Evolutionary conservation across 305 asterid genomes (phyloP).

Genomic region (Nicotiana rustica): DNA sequence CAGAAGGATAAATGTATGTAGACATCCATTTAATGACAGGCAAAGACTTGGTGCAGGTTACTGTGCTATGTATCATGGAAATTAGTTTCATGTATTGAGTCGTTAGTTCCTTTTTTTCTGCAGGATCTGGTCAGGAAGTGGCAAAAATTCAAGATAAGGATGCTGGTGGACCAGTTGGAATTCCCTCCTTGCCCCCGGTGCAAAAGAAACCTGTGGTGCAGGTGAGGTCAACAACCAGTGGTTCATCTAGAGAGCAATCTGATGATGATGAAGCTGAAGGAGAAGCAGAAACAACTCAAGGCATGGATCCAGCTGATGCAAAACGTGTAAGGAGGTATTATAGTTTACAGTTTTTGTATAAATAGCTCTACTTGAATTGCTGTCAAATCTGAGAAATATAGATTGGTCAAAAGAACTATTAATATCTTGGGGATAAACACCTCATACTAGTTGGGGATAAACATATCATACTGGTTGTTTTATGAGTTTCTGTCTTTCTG

Average conservation of each 20-base stretch:
- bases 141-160: slow-evolving; percentile 68
- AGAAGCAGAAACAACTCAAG: slow-evolving; percentile 71
- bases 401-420: slow-evolving; percentile 1
- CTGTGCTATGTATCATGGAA: neutral
- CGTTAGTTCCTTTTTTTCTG: slow-evolving; percentile 33
- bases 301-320: slow-evolving; percentile 70
- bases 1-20: neutral
- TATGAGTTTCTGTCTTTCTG: slow-evolving; percentile 21
- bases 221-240: slow-evolving; percentile 88
- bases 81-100: neutral
- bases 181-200: slow-evolving; percentile 65
- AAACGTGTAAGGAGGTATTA: slow-evolving; percentile 90
- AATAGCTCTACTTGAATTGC: slow-evolving; percentile 6
- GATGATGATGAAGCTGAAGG: slow-evolving; percentile 96
- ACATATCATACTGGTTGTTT: neutral
- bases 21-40: neutral
- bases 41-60: slow-evolving; percentile 14
- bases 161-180: slow-evolving; percentile 61
- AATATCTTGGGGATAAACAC: neutral
- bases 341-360: neutral
- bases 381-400: neutral
- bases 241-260: slow-evolving; percentile 88
- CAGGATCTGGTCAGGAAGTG: slow-evolving; percentile 62
- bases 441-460: neutral
- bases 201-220: slow-evolving; percentile 63